Base-by-base conservation (phyloP, 306 rosid species). In the Echinosophora koreensis region DNA sequence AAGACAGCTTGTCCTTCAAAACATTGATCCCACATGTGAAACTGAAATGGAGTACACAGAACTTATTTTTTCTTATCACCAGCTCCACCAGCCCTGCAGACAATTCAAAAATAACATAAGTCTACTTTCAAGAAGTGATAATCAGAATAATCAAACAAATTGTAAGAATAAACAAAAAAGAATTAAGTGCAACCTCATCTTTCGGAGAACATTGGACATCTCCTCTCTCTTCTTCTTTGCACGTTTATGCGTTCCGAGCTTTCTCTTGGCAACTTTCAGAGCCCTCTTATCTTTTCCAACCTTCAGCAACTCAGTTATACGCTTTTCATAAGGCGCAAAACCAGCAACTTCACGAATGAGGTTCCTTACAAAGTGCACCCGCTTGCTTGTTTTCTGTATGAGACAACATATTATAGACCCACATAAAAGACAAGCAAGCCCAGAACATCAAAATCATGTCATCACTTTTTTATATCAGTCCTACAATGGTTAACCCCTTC, bases 281-380 rank as follows among this genome's bases (percentile, higher is more conserved):
- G 97, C 98, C 6, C 97, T 87, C 88, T 95, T 95, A 47, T 92
- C 98, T 73, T 95, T 95, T 9, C 97, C 98, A 12, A 95, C 97
- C 81, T 95, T 95, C n/a, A 95, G 82, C 64, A 95, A 92, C 90
- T 95, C 98, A 38, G 97, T 95, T 42, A 95, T 95, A 55, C 97
- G 84, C 89, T 92, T 92, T 44, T 92, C 98, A 68, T 92, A 95
- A 0, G 95, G 97, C 1, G 98, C 98, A 78, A 95, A 92, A 0
- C 97, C 98, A 39, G 97, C 93, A 69, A 95, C 97, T 69, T 92
- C 97, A 0, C 97, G 79, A 3, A 95, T 92, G 64, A 95, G 81
- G 76, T 38, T 90, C 77, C 92, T 81, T 17, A 95, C 98, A 67
- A 92, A 92, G 81, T 83, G 97, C 13, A 92, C 95, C 63, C 98